Base-by-base conservation (phyloP, 2,329 filamentous ascomycete genomes). In the Thielaviopsis euricoi region DNA sequence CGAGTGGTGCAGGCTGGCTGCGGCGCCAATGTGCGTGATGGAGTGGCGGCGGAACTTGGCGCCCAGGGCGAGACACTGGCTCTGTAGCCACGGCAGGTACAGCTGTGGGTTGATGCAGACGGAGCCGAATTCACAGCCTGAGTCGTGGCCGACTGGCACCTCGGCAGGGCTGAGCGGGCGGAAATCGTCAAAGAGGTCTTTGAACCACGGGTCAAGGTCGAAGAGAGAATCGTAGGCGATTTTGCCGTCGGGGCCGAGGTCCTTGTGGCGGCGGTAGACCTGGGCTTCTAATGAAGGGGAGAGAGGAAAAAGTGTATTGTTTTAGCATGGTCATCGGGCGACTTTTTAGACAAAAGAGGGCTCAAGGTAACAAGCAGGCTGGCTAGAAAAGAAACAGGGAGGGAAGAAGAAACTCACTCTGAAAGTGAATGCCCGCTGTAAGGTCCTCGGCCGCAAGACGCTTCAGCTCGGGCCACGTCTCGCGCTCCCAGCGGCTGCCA, bases 61-160 rank as follows among this genome's bases (percentile, higher is more conserved):
- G 26, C 88, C 87, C 58, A 82, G 80, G 64, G 81, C 82, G 26
- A 86, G 76, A 68, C 88, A 94, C 71, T 93, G 84, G 0, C 87
- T 86, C 0, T 87, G 74, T 0, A 97, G 82, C 81, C 87, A 96
- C 3, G 87, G 82, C 1, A 96, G 80, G 71, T 96, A 97, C 59
- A 96, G 71, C 49, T 86, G 81, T 0, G 87, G 87, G 71, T 97
- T 96, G 68, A 96, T 91, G 71, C 90, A 96, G 48, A 95, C 83
- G 0, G 87, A 91, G 7, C 81, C 88, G 69, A 93, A 95, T 58
- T 78, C 75, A 55, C 81, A 86, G 23, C 82, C 89, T 12, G 84
- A 85, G 61, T 89, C 83, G 56, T 84, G 79, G 19, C 79, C 86
- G 0, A 72, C 64, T 0, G 81, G 79, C 1, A 95, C 72, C 63